phyloP scores from a whole-genome alignment of 2,329 filamentous ascomycete genomes.

The Xylariaceae sp. region DNA sequence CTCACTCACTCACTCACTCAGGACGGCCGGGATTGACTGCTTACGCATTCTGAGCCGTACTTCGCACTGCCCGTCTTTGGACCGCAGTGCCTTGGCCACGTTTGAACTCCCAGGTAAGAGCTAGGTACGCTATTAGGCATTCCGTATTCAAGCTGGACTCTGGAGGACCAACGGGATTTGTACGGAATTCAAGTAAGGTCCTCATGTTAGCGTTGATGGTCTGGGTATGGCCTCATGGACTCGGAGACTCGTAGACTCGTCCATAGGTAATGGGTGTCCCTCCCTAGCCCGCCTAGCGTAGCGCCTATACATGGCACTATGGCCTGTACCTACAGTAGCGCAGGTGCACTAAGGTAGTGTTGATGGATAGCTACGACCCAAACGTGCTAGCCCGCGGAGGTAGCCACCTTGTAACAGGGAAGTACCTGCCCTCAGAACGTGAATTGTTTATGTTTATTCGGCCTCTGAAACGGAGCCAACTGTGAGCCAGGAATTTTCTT shows the following conservation, averaged over 20 bases:
- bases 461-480: conserved; percentile 21
- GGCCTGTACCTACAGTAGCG: neutral
- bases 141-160: neutral
- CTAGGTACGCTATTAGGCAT: neutral
- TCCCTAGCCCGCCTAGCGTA: neutral
- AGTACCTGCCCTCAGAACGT: conserved; percentile 4
- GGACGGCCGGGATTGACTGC: no score
- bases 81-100: neutral
- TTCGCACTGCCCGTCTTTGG: neutral
- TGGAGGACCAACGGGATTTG: neutral
- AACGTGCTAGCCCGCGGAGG: neutral
- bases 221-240: no score
- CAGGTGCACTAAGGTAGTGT: neutral
- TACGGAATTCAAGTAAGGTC: no score
- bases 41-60: neutral
- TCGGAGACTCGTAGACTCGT: no score
- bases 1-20: no score
- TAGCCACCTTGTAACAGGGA: conserved; percentile 16
- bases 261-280: neutral
- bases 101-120: neutral
- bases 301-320: neutral
- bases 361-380: neutral
- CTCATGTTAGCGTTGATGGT: no score
- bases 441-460: conserved; percentile 22
- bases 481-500: neutral